Percentiles rank a stretch among this genome's conserved stretches.
These are phyloP conservation scores for Gnomoniopsis sp. DNA, from an alignment of 2,329 filamentous ascomycete species.

Conservation along the genomic window DNA sequence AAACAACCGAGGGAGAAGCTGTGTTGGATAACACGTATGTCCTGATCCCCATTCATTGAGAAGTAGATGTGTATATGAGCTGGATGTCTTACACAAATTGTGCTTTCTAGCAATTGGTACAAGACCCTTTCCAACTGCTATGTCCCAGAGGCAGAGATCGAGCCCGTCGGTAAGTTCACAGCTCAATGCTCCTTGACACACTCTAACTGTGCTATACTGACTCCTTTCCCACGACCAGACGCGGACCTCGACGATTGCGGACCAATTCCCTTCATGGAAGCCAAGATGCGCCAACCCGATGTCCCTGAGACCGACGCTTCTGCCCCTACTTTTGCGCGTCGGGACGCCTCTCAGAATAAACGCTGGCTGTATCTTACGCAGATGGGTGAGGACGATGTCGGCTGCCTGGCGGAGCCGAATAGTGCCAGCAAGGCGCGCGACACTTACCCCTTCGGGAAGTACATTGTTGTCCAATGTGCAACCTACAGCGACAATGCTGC, in stretches of 20 bases:
- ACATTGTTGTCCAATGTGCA: constrained; percentile 16
- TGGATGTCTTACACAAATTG: background rate
- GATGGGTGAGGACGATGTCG: constrained; percentile 4
- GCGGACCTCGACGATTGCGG: constrained; percentile 12
- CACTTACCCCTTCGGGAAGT: constrained; percentile 4
- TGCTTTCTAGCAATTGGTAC: constrained; percentile 6
- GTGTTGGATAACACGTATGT: constrained; percentile 8
- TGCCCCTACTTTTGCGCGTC: background rate
- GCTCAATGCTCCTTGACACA: background rate
- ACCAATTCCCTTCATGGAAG: constrained; percentile 16
- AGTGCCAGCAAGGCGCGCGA: constrained; percentile 1
- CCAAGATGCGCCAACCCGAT: constrained; percentile 16
- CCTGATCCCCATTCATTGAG: no score
- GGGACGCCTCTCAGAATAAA: background rate
- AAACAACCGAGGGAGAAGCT: background rate
- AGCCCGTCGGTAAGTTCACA: background rate
- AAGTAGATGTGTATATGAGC: background rate
- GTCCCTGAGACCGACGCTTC: background rate
- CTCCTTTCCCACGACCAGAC: background rate
- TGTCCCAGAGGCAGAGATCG: constrained; percentile 12
- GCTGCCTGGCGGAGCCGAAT: constrained; percentile 6
- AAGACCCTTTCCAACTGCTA: constrained; percentile 17
- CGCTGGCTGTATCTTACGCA: constrained; percentile 16
- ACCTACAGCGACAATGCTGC: constrained; percentile 1
- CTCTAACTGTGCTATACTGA: background rate